Percentiles rank a stretch among this genome's conserved stretches.
Evolutionary conservation across 495 filamentous ascomycete species (phyloP).

Genomic region (Penicillium paradoxum): DNA sequence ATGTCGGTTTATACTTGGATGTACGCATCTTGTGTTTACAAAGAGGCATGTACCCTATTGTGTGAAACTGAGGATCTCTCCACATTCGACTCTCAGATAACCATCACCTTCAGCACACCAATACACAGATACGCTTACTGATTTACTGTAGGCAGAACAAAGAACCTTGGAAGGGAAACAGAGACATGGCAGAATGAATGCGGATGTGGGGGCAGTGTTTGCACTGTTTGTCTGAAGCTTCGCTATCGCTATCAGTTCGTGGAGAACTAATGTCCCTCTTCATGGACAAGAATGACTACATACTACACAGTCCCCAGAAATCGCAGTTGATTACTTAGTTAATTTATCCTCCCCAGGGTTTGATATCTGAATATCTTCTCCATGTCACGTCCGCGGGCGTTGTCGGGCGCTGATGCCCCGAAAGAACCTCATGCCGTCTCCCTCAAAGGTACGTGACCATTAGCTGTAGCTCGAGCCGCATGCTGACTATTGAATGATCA

Average conservation of each 20-base stretch:
- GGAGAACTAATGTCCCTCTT: neutral
- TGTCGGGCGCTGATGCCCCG: conserved; percentile 50
- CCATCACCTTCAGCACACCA: no score
- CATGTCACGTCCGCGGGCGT: conserved; percentile 44
- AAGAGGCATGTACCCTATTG: no score
- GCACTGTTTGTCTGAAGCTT: conserved; percentile 16
- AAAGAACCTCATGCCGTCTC: conserved; percentile 83
- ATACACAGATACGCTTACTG: no score
- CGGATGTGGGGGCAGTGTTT: no score
- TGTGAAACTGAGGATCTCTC: no score
- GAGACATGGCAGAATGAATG: no score
- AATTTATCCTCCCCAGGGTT: neutral
- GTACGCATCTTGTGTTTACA: no score
- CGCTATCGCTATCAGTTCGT: conserved; percentile 17
- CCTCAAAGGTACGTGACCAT: conserved; percentile 59
- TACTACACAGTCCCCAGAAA: conserved; percentile 1
- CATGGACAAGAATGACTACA: neutral
- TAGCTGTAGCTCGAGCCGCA: neutral
- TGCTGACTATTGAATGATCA: conserved; percentile 6
- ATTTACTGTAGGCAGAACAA: no score
- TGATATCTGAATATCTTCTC: neutral
- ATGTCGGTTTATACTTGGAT: no score
- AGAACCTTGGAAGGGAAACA: no score
- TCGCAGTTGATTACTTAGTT: neutral
- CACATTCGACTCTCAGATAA: no score